Evolutionary conservation across 257 asterid species (phyloP), one percentile per base, ranked within the genome.

Genomic region (Marsdenia floribunda): DNA sequence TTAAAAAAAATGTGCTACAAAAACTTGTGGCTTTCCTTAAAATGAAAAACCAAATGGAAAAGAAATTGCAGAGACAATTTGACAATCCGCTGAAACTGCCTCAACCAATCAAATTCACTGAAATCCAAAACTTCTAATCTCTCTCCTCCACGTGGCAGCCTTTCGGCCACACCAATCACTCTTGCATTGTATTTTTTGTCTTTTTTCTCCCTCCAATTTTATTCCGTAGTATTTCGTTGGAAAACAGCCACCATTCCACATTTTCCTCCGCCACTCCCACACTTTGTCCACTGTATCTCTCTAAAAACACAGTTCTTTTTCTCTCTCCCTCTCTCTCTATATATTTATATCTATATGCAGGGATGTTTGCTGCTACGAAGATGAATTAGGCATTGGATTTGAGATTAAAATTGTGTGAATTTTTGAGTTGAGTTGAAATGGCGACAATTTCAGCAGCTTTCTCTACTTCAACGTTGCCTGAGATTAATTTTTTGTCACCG

Each of bases 391-490:
- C 49, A 42, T 47, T 64, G 37, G 26, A 64, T 19, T 40, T 77
- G 44, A 53, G 61, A 5, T 71, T 67, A 35, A 71, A 52, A 53
- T 71, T 52, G 42, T 71, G 59, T 35, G 35, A 71, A 35, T 70
- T 40, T 29, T 29, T 29, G 33, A 29, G 33, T 72, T 49, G 64
- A 29, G 60, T 72, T 66, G 6, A 16, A 5, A 78, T 78, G 81
- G 73, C 77, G 29, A 54, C 81, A 16, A 54, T 78, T 65, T 78
- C 77, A 66, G 53, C 77, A 54, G 77, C 77, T 42, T 44, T 72
- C 33, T 72, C 77, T 35, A 38, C 74, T 72, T 66, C 77, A 22
- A 55, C 35, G 3, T 54, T 78, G 29, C 67, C 76, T 8, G 77
- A 55, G 11, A 38, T 66, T 10, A 72, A 58, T 54, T 55, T 78